These are phyloP conservation scores for Monosporascus sp. DNA, from an alignment of 2,329 filamentous ascomycete genomes.

Conservation along the genomic window DNA sequence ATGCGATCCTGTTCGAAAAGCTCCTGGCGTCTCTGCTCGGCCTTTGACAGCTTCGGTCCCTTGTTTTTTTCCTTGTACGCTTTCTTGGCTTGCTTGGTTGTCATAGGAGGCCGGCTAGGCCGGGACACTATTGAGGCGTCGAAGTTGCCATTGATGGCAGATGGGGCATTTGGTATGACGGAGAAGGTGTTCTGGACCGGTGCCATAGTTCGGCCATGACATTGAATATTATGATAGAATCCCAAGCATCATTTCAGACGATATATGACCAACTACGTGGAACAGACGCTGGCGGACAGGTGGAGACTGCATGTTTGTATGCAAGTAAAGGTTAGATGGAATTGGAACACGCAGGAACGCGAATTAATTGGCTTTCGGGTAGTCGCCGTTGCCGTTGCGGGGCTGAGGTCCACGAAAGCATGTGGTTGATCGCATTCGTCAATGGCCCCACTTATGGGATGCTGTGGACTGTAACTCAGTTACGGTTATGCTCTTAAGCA, in stretches of 20 bases:
- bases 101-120: slow-evolving; percentile 37
- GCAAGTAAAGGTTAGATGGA: neutral
- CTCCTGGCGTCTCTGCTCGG: slow-evolving; percentile 36
- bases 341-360: neutral
- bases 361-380: neutral
- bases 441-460: too few relatives aligned
- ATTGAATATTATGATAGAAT: neutral
- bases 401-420: neutral
- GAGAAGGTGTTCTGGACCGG: slow-evolving; percentile 31
- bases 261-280: too few relatives aligned
- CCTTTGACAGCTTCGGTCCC: slow-evolving; percentile 36
- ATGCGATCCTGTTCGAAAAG: slow-evolving; percentile 50
- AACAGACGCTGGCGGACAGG: neutral
- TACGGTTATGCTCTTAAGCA: too few relatives aligned
- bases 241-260: neutral
- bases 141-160: slow-evolving; percentile 15
- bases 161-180: slow-evolving; percentile 29
- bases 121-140: slow-evolving; percentile 7
- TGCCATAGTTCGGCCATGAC: slow-evolving; percentile 20
- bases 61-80: slow-evolving; percentile 37
- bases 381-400: neutral
- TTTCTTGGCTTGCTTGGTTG: slow-evolving; percentile 43
- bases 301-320: neutral
- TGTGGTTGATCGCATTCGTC: neutral
- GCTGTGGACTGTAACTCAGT: too few relatives aligned